Evolutionary conservation across 352 stramenopile genomes (phyloP).

Genomic region (Albugo candida): DNA sequence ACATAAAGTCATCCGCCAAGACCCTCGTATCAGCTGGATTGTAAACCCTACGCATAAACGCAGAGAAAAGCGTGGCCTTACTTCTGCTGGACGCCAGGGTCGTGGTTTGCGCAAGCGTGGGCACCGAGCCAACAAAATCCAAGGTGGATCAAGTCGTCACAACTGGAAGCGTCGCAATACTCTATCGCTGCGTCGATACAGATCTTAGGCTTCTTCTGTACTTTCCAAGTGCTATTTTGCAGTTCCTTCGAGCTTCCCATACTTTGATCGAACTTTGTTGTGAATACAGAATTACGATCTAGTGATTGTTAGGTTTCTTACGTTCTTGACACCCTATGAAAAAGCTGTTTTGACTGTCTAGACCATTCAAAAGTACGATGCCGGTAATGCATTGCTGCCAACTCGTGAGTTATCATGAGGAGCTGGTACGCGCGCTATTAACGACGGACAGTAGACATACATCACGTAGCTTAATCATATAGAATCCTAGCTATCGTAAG

Average conservation of each 20-base stretch:
- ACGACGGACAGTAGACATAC: too few species aligned
- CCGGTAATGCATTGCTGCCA: constrained; percentile 20
- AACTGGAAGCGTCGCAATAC: constrained; percentile 99
- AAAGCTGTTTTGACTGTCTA: too few species aligned
- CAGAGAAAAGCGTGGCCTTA: constrained; percentile 97
- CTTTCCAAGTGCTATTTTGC: constrained; percentile 28
- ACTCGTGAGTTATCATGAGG: constrained; percentile 49
- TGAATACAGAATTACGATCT: neutral
- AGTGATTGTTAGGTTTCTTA: too few species aligned
- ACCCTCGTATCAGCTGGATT: constrained; percentile 99
- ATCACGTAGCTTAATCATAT: neutral
- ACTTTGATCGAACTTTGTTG: neutral
- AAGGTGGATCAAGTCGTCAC: constrained; percentile 89
- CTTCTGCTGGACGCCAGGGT: constrained; percentile 90
- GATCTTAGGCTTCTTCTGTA: constrained; percentile 49
- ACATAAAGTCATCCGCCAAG: constrained; percentile 96
- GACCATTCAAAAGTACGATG: neutral
- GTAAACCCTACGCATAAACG: constrained; percentile 98
- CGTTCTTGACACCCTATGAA: too few species aligned
- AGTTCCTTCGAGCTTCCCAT: too few species aligned
- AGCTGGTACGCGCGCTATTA: constrained; percentile 26
- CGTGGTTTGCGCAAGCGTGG: constrained; percentile 96
- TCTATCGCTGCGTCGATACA: constrained; percentile 95
- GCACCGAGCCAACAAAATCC: constrained; percentile 98
- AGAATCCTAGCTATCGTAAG: constrained; percentile 57